Evolutionary conservation across 2,329 filamentous ascomycete genomes (phyloP), one percentile per base, ranked within the genome.

Genomic region (Pseudogymnoascus sp.): DNA sequence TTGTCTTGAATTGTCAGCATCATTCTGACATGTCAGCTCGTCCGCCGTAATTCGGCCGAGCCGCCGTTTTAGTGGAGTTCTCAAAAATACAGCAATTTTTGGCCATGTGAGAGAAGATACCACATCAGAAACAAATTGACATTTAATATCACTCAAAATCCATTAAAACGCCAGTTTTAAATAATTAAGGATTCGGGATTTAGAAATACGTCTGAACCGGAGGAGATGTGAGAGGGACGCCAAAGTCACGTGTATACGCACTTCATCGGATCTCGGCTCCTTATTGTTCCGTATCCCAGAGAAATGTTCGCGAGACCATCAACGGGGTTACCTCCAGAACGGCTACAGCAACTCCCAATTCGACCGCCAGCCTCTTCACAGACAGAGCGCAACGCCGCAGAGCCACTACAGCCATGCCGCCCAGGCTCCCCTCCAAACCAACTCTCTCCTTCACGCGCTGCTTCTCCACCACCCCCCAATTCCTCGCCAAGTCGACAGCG

Each of bases 401-500:
- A 56, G 29, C 50, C 47, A 53, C 61, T 19, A 60, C 26, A 44
- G 33, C 62, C 56, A 69, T 31, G 40, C 53, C 66, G 31, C 65
- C 69, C 24, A 62, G 65, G 40, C 69, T 68, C 47, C 68, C 68
- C 19, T 70, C 69, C 35, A 35, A 26, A 38, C 59, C 59, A 10
- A 11, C 7, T 33, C 33, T 42, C 35, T 61, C 35, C 35, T 69
- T 71, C 47, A 53, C 68, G 59, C 74, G 74, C 53, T 68, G 65
- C 59, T 77, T 76, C 70, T 68, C 69, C 53, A 70, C 70, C 21
- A 68, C 72, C 11, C 65, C 67, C 35, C 61, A 63, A 0, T 64
- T 70, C 40, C 44, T 63, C 16, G 72, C 72, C 61, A 76, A 75
- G 66, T 73, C 72, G 53, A 74, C 73, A 2, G 74, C 74, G 61